Base-by-base conservation (phyloP, 2,329 filamentous ascomycete species). In the Ceratocystiopsis sp. region DNA sequence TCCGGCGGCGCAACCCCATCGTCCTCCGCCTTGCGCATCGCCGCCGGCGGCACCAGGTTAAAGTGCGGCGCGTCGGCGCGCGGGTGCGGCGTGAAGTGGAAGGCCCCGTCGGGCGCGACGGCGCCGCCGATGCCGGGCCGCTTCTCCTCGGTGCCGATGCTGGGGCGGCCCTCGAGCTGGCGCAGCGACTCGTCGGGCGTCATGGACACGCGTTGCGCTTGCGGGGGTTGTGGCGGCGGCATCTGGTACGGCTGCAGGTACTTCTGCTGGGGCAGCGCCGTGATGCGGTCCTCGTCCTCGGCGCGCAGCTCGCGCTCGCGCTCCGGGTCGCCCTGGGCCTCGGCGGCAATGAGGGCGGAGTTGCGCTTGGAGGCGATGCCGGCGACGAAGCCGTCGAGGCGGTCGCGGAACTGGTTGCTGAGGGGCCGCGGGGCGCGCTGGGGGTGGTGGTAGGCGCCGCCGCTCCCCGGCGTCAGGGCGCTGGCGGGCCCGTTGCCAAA, bases 281-380 rank as follows among this genome's bases (percentile, higher is more conserved):
- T 84, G 53, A 94, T 80, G 43, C 73, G 75, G 55, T 94, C 87
- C 60, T 93, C 79, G 51, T 91, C 79, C 57, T 94, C 86, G 25
- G 72, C 75, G 32, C 84, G 75, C 4, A 93, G 69, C 56, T 89
- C 79, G 42, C 77, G 75, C 58, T 93, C 85, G 37, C 78, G 73
- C n/a, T 85, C 80, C 1, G 71, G 66, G 49, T 94, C 80, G 16
- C 83, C 84, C 48, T 76, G 75, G 1, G 86, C 84, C 62, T 89
- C 85, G 46, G 85, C 78, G 49, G 78, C 72, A 48, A 94, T 93
- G 38, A 87, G 64, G 2, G 83, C 80, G 5, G 84, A 93, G 63
- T 86, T 86, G 43, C 86, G 76, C 57, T 93, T 91, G 42, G 80
- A 81, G 4, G 84, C 86, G 44, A 93, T 84, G 38, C 81, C 84